These are phyloP conservation scores for Papiliotrema fonsecae DNA, from an alignment of 1,284 basidiomycete species.

Conservation along the genomic window DNA sequence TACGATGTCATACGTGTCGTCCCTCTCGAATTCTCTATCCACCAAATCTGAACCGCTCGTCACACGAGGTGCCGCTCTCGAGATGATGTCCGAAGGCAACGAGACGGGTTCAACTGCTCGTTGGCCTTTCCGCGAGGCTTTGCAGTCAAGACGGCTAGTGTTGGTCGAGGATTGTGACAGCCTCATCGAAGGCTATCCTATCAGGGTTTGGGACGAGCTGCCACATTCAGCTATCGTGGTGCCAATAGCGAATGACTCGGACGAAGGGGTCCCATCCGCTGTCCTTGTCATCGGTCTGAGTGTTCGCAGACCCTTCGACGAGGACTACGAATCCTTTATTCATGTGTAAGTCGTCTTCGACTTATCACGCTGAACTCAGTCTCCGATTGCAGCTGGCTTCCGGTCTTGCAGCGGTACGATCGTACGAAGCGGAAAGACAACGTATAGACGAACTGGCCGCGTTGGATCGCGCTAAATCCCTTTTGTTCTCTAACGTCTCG, in stretches of 20 bases:
- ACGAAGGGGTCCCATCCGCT: constrained; percentile 33
- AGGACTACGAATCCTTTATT: constrained; percentile 43
- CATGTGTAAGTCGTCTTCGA: constrained; percentile 18
- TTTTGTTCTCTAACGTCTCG: constrained; percentile 11
- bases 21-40: constrained; percentile 10
- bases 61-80: background rate
- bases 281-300: constrained; percentile 48
- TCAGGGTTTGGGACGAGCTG: constrained; percentile 44
- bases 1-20: constrained; percentile 29
- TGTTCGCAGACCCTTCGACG: constrained; percentile 40
- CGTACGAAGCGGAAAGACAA: constrained; percentile 42
- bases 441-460: constrained; percentile 47
- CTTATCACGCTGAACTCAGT: constrained; percentile 7
- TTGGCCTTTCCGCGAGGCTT: constrained; percentile 42
- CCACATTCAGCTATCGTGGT: constrained; percentile 46
- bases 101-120: constrained; percentile 1
- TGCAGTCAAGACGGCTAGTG: constrained; percentile 28
- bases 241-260: constrained; percentile 42
- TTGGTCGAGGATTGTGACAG: constrained; percentile 40
- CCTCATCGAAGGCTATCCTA: constrained; percentile 33
- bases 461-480: constrained; percentile 47
- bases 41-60: background rate
- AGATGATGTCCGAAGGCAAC: constrained; percentile 1
- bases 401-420: constrained; percentile 38
- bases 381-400: constrained; percentile 37